Conservation (phyloP, 106 monocot species). For the Posidonia australis region DNA sequence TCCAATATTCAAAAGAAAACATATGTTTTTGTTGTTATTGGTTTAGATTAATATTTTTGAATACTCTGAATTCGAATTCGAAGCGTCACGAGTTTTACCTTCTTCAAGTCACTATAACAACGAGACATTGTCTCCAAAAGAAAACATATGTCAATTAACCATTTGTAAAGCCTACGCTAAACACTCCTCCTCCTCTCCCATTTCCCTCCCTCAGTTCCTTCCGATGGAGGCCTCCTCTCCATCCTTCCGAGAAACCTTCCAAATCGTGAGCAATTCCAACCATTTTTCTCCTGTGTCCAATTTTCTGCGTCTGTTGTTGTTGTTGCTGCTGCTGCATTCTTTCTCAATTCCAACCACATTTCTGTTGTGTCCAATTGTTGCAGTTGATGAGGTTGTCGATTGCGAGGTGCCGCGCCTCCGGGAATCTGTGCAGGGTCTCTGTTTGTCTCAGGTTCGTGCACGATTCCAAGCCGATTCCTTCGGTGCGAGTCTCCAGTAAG, state of each 20-base stretch:
- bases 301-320: neutral
- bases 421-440: conserved; percentile 43
- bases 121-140: too few species aligned
- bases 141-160: too few species aligned
- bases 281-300: neutral
- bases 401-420: conserved; percentile 53
- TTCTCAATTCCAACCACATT: neutral
- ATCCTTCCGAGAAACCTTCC: neutral
- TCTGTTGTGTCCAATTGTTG: conserved; percentile 2
- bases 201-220: neutral
- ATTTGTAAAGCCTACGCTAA: too few species aligned
- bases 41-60: too few species aligned
- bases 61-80: too few species aligned
- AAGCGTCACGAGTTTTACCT: too few species aligned
- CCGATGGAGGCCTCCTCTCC: neutral
- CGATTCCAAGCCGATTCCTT: conserved; percentile 19
- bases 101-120: too few species aligned
- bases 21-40: too few species aligned
- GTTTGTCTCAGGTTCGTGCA: conserved; percentile 29
- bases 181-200: too few species aligned
- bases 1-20: too few species aligned
- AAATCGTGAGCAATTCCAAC: neutral
- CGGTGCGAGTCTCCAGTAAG: conserved; percentile 42
- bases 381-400: conserved; percentile 44
- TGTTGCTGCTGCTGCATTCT: neutral